Evolutionary conservation across 352 stramenopile genomes (phyloP).

Genomic region (Phytophthora constricta): DNA sequence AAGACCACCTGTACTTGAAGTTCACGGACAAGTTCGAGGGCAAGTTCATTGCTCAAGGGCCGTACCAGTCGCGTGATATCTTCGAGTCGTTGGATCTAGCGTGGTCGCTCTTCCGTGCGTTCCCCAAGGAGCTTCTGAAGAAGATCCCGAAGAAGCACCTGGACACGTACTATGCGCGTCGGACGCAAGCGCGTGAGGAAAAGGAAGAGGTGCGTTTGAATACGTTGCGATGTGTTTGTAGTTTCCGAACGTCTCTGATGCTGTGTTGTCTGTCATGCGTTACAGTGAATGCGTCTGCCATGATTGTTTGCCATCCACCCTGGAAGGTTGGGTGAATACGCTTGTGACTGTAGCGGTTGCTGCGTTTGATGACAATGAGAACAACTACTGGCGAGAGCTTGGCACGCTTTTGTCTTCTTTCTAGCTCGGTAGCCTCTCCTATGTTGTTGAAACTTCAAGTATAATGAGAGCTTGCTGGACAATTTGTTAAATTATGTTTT

Average conservation of each 20-base stretch:
- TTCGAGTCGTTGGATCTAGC: slow-evolving; percentile 99
- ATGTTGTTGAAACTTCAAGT: slow-evolving; percentile 25
- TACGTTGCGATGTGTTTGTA: not conserved
- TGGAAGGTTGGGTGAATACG: slow-evolving; percentile 7
- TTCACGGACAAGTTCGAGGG: slow-evolving; percentile 99
- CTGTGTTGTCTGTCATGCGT: slow-evolving; percentile 1
- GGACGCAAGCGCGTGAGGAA: slow-evolving; percentile 89
- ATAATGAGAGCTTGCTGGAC: slow-evolving; percentile 35
- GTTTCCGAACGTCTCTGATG: slow-evolving; percentile 10
- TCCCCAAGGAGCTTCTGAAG: slow-evolving; percentile 99
- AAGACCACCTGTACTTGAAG: slow-evolving; percentile 99
- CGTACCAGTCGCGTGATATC: slow-evolving; percentile 98
- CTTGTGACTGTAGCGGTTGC: slow-evolving; percentile 4
- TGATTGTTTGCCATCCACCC: slow-evolving; percentile 6
- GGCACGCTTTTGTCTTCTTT: slow-evolving; percentile 25
- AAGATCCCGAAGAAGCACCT: slow-evolving; percentile 99
- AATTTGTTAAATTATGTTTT: slow-evolving; percentile 40
- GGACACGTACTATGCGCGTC: slow-evolving; percentile 97
- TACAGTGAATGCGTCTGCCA: slow-evolving; percentile 26
- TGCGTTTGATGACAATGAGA: slow-evolving; percentile 14
- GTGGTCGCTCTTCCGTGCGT: slow-evolving; percentile 98
- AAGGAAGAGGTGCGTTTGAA: slow-evolving; percentile 70
- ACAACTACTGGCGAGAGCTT: slow-evolving; percentile 16
- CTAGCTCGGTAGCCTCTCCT: slow-evolving; percentile 26
- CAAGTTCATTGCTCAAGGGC: slow-evolving; percentile 98